Percentiles rank a stretch among this genome's conserved stretches.
phyloP scores from a whole-genome alignment of 176 grass and related monocot genomes.

The Aegilops sharonensis region DNA sequence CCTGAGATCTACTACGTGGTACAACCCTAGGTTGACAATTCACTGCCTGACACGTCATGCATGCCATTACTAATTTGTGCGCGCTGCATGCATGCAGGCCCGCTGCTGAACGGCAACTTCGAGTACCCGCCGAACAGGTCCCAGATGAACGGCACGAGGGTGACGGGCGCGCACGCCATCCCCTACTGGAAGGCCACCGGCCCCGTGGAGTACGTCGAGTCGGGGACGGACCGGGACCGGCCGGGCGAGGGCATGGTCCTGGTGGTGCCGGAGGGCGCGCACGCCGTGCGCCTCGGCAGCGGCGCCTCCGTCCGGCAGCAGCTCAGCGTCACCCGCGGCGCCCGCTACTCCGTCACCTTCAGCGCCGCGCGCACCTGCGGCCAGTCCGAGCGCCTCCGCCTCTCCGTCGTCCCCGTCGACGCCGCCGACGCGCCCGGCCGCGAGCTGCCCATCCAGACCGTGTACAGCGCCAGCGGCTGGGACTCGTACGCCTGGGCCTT shows the following conservation, averaged over 20 bases:
- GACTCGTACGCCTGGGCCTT: constrained; percentile 47
- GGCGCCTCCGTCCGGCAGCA: constrained; percentile 40
- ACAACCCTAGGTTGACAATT: too few species aligned
- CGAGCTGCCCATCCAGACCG: constrained; percentile 45
- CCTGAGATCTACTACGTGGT: too few species aligned
- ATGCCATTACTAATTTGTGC: too few species aligned
- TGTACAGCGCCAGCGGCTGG: constrained; percentile 44
- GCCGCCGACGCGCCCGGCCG: constrained; percentile 34
- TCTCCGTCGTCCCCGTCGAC: constrained; percentile 28
- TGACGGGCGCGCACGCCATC: constrained; percentile 5
- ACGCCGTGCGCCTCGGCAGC: constrained; percentile 45
- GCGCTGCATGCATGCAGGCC: constrained; percentile 9
- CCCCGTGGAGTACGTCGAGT: constrained; percentile 42
- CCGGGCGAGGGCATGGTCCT: constrained; percentile 23
- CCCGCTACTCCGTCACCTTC: constrained; percentile 47
- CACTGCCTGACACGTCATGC: too few species aligned
- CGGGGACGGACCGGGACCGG: constrained; percentile 1
- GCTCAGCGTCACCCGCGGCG: constrained; percentile 14
- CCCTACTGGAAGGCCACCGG: constrained; percentile 34
- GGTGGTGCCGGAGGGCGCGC: constrained; percentile 34
- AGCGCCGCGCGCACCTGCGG: constrained; percentile 44
- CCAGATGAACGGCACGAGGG: constrained; percentile 21
- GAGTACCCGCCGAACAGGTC: constrained; percentile 29
- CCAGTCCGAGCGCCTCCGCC: constrained; percentile 34
- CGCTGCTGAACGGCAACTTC: constrained; percentile 45